phyloP scores from a whole-genome alignment of 495 filamentous ascomycete genomes.

The Talaromyces nanjingensis region DNA sequence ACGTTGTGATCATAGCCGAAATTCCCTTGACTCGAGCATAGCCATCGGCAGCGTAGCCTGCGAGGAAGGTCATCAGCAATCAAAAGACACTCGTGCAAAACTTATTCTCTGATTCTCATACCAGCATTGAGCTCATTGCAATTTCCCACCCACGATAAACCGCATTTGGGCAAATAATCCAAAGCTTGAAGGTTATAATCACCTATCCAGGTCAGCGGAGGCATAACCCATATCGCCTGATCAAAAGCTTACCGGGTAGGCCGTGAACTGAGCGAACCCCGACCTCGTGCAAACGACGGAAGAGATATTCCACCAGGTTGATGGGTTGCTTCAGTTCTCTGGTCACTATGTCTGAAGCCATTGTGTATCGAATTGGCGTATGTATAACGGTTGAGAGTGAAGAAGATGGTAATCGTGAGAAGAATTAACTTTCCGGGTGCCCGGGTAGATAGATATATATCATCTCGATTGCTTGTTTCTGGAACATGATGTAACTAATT shows the following conservation, averaged over 20 bases:
- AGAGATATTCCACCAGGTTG: slow-evolving; percentile 56
- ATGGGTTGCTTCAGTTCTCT: slow-evolving; percentile 48
- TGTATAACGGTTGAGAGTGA: background rate
- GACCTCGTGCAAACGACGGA: slow-evolving; percentile 54
- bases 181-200: slow-evolving; percentile 50
- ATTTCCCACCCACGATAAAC: slow-evolving; percentile 60
- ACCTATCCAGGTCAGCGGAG: slow-evolving; percentile 10
- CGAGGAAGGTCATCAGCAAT: background rate
- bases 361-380: slow-evolving; percentile 14
- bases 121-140: slow-evolving; percentile 64
- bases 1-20: slow-evolving; percentile 59
- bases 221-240: background rate
- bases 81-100: background rate
- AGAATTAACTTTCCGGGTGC: slow-evolving; percentile 1
- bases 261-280: slow-evolving; percentile 57
- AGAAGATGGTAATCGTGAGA: background rate
- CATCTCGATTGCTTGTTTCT: background rate
- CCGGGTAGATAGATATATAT: background rate
- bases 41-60: slow-evolving; percentile 66
- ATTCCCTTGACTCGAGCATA: slow-evolving; percentile 65
- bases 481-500: background rate
- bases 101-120: slow-evolving; percentile 19
- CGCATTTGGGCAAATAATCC: slow-evolving; percentile 54
- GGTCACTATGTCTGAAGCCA: slow-evolving; percentile 48
- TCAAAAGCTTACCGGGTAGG: slow-evolving; percentile 42